Base-by-base conservation (phyloP, 257 asterid species). In the Coffea canephora region DNA sequence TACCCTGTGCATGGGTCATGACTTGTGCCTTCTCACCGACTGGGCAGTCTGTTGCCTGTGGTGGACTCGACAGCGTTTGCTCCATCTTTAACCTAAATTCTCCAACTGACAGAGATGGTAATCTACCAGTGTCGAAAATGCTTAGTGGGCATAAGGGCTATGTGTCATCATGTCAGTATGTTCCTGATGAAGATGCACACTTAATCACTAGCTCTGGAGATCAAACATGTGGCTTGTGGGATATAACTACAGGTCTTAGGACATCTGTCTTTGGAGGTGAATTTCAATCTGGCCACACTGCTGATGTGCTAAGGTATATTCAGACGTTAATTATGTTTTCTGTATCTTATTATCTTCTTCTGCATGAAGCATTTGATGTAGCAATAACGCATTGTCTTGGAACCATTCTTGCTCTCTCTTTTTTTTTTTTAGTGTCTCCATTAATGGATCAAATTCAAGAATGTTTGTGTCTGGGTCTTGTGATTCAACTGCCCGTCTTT, bases 1-100 rank as follows among this genome's bases (percentile, higher is more conserved):
- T 94, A 82, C 97, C 99, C 71, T 96, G 98, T 80, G 97, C 99
- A 8, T 96, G 98, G 98, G 97, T 96, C 80, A 94, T 96, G 99
- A 86, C 97, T 82, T 96, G 99, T 83, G 97, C 98, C 74, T 96
- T 96, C 86, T 94, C 99, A 69, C 97, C 98, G 71, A 89, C 83
- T 72, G 99, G 99, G 49, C 96, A 88, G 78, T 90, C 97, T 59
- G 97, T 96, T 78, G 98, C 99, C 66, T 94, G 97, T 77, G 99
- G 99, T 80, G 99, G 99, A 74, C 91, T 96, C 41, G 97, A 96
- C 82, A 96, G 99, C 77, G 92, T 94, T 71, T 96, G 99, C 87
- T 91, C 99, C 59, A 87, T 96, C 80, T 94, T 94, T 83, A 92
- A 94, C 87, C 92, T 96, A n/a, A 92, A 92, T 87, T 88, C 98